Evolutionary conservation across 2,329 filamentous ascomycete genomes (phyloP).

Genomic region (Sporothrix dimorphospora): DNA sequence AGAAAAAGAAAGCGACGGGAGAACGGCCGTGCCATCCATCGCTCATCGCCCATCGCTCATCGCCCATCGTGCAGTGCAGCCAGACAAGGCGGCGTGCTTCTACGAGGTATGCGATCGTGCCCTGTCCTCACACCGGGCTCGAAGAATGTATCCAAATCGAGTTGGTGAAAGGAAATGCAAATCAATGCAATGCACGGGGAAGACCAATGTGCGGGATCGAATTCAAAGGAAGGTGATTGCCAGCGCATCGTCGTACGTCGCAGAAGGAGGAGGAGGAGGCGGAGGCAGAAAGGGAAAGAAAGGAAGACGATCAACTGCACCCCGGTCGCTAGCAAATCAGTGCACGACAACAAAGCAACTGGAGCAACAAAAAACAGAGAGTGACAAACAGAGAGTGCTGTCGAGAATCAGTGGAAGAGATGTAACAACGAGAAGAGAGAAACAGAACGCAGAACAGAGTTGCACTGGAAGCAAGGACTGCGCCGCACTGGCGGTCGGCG

Average conservation of each 20-base stretch:
- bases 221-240: constrained; percentile 12
- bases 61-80: background rate
- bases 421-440: no score
- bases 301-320: background rate
- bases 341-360: background rate
- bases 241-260: background rate
- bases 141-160: background rate
- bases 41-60: background rate
- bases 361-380: background rate
- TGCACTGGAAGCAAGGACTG: constrained; percentile 2
- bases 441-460: no score
- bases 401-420: background rate
- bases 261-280: background rate
- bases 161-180: background rate
- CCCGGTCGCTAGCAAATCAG: constrained; percentile 9
- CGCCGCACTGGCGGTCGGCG: background rate
- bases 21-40: constrained; percentile 10
- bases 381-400: background rate
- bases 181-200: constrained; percentile 4
- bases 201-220: constrained; percentile 5
- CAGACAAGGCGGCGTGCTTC: background rate
- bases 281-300: background rate
- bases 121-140: background rate
- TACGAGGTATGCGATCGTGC: background rate
- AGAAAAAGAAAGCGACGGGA: background rate